Evolutionary conservation across 108 stramenopile species (phyloP), one percentile per base, ranked within the genome.

Genomic region (Discostella stelligeroides): DNA sequence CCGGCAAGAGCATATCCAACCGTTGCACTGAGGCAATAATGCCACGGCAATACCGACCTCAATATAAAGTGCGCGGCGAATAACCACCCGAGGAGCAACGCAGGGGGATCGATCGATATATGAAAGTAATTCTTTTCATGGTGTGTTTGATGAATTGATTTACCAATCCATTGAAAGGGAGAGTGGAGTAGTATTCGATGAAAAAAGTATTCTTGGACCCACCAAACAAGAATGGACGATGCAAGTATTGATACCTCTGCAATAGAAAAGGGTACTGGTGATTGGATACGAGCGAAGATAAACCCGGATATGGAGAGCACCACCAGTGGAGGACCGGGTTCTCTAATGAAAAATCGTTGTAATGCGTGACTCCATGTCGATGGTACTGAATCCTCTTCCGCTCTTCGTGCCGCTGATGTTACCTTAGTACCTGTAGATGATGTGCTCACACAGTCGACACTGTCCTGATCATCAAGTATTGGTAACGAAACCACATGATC

Each of bases 201-300:
- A 18, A 86, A 56, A 49, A 82, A 42, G 67, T 89, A 82, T 70
- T 86, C 88, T 71, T 86, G 88, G 42, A 86, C 51, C 80, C 79
- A 85, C 88, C 88, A 86, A 49, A 85, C 55, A 0, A 86, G 18
- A 9, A 84, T 70, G 25, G 82, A 45, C 7, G 45, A 15, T 17
- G 38, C 18, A 63, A 78, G 80, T 21, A 83, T 46, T 55, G 60
- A 38, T 65, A 71, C 18, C 20, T 81, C 73, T 4, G 59, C 38
- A 10, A 75, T 51, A 17, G 72, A 58, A 41, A 71, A 24, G n/a
- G 73, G 60, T 37, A 17, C 18, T 13, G 61, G 7, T 48, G 73
- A 17, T 41, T 56, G 47, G n/a, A 72, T 11, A 7, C 82, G 76
- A 20, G 70, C 45, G 25, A 28, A 53, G 11, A 69, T 39, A 21